Conservation (phyloP, 148 eudicot genomes). For the Bassia scoparia region DNA sequence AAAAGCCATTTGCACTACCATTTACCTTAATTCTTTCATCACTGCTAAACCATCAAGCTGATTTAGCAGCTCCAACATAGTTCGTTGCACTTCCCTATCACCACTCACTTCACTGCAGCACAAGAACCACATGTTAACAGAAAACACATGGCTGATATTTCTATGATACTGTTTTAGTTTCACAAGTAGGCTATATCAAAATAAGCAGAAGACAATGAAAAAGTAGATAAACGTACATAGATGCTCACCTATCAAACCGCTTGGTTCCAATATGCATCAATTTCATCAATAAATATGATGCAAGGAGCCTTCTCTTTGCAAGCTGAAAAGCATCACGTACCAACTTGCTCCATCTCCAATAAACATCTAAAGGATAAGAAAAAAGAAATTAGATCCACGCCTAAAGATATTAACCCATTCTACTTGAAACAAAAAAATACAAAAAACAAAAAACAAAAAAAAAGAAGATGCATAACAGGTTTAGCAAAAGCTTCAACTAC, state of each 20-base stretch:
- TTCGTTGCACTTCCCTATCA: constrained; percentile 93
- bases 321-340: constrained; percentile 98
- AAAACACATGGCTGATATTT: neutral
- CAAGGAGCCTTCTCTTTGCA: constrained; percentile 94
- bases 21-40: constrained; percentile 92
- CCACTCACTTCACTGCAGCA: constrained; percentile 94
- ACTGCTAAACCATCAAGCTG: constrained; percentile 99
- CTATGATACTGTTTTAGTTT: too few species aligned
- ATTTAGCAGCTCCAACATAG: constrained; percentile 89
- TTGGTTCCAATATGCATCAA: constrained; percentile 99
- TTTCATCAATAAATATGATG: constrained; percentile 95
- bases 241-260: constrained; percentile 79
- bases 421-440: too few species aligned
- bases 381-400: neutral
- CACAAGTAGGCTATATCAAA: neutral
- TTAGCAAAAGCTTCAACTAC: neutral
- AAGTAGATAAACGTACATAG: neutral
- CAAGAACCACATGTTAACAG: constrained; percentile 7
- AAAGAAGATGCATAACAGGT: neutral
- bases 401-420: neutral
- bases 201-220: neutral
- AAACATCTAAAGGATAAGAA: constrained; percentile 59
- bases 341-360: constrained; percentile 97
- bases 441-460: too few species aligned
- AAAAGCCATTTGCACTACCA: too few species aligned